These are phyloP conservation scores for Cercospora sp. DNA, from an alignment of 2,329 filamentous ascomycete species.

Conservation along the genomic window DNA sequence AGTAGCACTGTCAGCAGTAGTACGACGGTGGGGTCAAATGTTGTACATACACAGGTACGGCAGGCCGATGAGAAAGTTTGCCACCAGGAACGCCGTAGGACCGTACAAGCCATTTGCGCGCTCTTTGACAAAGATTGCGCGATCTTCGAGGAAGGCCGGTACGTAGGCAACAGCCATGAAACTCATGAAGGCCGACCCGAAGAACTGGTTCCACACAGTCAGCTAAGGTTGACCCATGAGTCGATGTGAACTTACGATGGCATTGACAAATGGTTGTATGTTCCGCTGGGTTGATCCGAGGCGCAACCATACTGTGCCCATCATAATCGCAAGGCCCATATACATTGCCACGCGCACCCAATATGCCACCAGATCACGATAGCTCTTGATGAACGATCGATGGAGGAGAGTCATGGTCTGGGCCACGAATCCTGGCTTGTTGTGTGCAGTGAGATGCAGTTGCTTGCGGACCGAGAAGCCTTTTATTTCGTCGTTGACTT, in stretches of 20 bases:
- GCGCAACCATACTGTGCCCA: conserved; percentile 84
- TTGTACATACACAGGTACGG: conserved; percentile 64
- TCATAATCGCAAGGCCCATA: conserved; percentile 72
- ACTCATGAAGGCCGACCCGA: conserved; percentile 55
- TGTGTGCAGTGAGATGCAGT: conserved; percentile 7
- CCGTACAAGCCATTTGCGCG: conserved; percentile 80
- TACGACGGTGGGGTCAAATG: not conserved
- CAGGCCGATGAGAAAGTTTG: conserved; percentile 80
- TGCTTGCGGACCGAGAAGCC: conserved; percentile 13
- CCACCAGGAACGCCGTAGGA: conserved; percentile 68
- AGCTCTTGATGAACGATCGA: conserved; percentile 76
- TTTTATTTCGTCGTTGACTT: conserved; percentile 21
- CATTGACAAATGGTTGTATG: conserved; percentile 78
- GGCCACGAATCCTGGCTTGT: conserved; percentile 16
- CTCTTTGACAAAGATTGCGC: conserved; percentile 71
- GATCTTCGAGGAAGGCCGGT: conserved; percentile 79
- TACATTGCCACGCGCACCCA: conserved; percentile 81
- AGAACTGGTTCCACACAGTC: conserved; percentile 41
- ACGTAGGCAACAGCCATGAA: conserved; percentile 73
- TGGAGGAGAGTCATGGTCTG: conserved; percentile 63
- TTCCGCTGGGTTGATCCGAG: conserved; percentile 65
- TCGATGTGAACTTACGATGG: conserved; percentile 50
- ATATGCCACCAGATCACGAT: conserved; percentile 78
- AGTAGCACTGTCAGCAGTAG: conserved; percentile 27
- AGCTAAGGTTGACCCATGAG: not conserved